Conservation (phyloP, 1,284 basidiomycete genomes). For the Omphalotus olearius region DNA sequence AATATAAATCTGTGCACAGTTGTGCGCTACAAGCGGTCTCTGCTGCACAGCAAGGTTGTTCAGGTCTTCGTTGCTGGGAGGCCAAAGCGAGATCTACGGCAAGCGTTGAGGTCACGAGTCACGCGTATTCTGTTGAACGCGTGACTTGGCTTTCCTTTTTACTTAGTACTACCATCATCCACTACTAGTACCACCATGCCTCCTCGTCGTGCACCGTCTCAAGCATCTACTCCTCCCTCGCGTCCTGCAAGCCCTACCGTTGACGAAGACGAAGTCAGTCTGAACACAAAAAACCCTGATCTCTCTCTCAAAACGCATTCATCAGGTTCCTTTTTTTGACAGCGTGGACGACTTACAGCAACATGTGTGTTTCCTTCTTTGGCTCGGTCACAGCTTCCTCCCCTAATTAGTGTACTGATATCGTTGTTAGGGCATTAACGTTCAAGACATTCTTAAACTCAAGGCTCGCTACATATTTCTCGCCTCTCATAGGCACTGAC, state of each 20-base stretch:
- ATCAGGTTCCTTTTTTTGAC: conserved; percentile 62
- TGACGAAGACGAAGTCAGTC: conserved; percentile 38
- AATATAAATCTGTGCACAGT: no score
- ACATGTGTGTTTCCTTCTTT: conserved; percentile 49
- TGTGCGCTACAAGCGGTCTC: no score
- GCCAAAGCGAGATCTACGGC: no score
- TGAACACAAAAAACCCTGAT: background rate
- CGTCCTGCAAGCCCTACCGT: conserved; percentile 34
- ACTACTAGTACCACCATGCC: conserved; percentile 31
- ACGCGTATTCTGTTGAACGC: no score
- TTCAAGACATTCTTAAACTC: conserved; percentile 90
- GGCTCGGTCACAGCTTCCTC: no score
- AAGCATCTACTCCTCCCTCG: conserved; percentile 34
- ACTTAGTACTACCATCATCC: background rate
- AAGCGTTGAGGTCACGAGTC: no score
- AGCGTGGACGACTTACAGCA: conserved; percentile 86
- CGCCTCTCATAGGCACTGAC: background rate
- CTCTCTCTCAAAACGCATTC: background rate
- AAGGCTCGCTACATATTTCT: conserved; percentile 49
- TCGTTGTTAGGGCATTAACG: conserved; percentile 78
- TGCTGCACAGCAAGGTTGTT: no score
- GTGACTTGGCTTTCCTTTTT: background rate
- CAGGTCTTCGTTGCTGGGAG: no score
- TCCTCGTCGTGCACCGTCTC: conserved; percentile 43
- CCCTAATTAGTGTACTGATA: conserved; percentile 12